Evolutionary conservation across 2,329 filamentous ascomycete genomes (phyloP).

Genomic region (Aureobasidium sp.): DNA sequence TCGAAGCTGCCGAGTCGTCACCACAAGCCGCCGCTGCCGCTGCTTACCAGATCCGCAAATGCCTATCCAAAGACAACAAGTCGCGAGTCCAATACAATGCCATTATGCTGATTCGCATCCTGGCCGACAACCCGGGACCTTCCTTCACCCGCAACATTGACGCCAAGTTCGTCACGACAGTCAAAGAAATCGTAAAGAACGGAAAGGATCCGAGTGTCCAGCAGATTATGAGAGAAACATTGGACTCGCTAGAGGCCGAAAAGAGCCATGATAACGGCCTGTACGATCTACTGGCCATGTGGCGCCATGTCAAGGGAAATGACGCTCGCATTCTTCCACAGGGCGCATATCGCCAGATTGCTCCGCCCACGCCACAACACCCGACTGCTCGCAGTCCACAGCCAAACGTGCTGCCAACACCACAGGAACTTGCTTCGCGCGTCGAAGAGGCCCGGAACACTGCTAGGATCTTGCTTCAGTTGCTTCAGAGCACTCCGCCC

Average conservation of each 20-base stretch:
- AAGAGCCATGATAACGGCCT: slow-evolving; percentile 69
- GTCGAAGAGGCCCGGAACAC: slow-evolving; percentile 87
- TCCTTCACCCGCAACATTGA: slow-evolving; percentile 90
- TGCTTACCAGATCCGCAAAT: slow-evolving; percentile 72
- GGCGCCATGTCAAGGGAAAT: slow-evolving; percentile 70
- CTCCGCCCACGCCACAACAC: background rate
- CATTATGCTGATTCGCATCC: slow-evolving; percentile 88
- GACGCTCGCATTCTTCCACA: slow-evolving; percentile 16
- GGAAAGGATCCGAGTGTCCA: slow-evolving; percentile 67
- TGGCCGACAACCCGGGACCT: slow-evolving; percentile 81
- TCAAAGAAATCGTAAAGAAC: slow-evolving; percentile 65
- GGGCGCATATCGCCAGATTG: background rate
- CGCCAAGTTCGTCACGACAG: slow-evolving; percentile 66
- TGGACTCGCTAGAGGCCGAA: slow-evolving; percentile 66
- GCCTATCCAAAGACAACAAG: slow-evolving; percentile 60
- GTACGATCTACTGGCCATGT: slow-evolving; percentile 67
- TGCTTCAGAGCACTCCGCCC: slow-evolving; percentile 75
- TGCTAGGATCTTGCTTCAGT: slow-evolving; percentile 83
- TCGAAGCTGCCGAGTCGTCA: slow-evolving; percentile 89
- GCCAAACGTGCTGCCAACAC: slow-evolving; percentile 47
- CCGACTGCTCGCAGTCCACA: slow-evolving; percentile 24
- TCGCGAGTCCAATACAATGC: slow-evolving; percentile 79
- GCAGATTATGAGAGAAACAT: slow-evolving; percentile 78
- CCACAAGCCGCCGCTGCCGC: slow-evolving; percentile 76
- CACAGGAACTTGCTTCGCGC: slow-evolving; percentile 69